Base-by-base conservation (phyloP, 768 basidiomycete genomes). In the Trametes punicea region DNA sequence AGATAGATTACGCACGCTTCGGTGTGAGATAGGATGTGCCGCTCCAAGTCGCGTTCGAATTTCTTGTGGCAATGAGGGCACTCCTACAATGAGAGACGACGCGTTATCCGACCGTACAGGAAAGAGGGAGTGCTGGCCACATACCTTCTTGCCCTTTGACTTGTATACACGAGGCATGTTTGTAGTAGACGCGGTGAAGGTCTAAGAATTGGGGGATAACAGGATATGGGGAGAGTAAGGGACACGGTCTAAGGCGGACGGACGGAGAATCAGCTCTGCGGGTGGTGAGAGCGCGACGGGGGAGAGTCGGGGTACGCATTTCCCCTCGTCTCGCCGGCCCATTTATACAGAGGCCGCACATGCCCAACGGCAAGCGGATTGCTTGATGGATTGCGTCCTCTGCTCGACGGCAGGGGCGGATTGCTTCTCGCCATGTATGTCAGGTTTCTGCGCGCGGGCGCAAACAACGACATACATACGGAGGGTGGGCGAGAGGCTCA, bases 401-500 rank as follows among this genome's bases (percentile, higher is more conserved):
- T 26, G 52, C 39, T 23, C 33, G 44, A 38, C 49, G 45, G 36
- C 29, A 45, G 34, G 21, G 50, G 38, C 51, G 51, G 60, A 61
- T 61, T 61, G 60, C 50, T 61, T 61, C 50, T 46, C 46, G 46
- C 55, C 60, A 48, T 41, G 46, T 48, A 47, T 38, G 55, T 51
- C 44, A 57, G 38, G 9, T 58, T 13, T 53, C 13, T 13, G 23
- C 23, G 42, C 23, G 20, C 25, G 40, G 3, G 29, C 25, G 40
- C 50, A 60, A 60, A 47, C 50, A 60, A 38, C 25, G 30, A 20
- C 54, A 56, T 42, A 52, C 49, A 60, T 21, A n/a, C 34, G 49
- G 48, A 48, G 48, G 38, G 53, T 21, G 34, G 33, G 44, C 33
- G 44, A 44, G 42, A 45, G 52, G 52, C 44, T 26, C 52, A 21